These are phyloP conservation scores for Pseudocercospora fuligena DNA, from an alignment of 2,329 filamentous ascomycete genomes.

Conservation along the genomic window DNA sequence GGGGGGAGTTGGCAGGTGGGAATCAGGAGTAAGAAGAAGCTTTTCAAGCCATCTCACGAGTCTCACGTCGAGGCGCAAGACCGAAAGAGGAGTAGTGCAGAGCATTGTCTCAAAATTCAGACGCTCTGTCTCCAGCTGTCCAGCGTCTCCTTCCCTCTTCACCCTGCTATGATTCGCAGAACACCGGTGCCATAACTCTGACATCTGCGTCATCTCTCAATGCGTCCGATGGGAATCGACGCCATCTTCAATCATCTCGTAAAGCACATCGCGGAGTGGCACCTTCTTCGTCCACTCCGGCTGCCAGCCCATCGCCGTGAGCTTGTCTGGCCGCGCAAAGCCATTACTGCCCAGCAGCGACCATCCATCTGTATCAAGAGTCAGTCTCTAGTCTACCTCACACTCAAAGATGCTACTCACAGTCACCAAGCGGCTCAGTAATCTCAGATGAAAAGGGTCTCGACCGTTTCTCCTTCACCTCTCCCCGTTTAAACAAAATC, in stretches of 20 bases:
- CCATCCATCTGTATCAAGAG: not conserved
- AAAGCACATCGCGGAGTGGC: not conserved
- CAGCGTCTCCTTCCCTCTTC: not conserved
- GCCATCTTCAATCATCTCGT: not conserved
- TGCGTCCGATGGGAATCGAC: not conserved
- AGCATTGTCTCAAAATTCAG: too few species aligned
- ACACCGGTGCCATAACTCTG: too few species aligned
- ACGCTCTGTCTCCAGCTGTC: too few species aligned
- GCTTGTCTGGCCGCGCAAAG: slow-evolving; percentile 4
- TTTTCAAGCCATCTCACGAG: too few species aligned
- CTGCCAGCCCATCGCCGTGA: not conserved
- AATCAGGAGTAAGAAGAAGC: too few species aligned
- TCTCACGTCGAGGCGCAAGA: too few species aligned
- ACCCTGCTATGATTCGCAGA: too few species aligned
- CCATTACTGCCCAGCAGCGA: slow-evolving; percentile 5
- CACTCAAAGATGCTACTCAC: not conserved
- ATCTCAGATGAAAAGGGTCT: not conserved
- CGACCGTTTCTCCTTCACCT: not conserved
- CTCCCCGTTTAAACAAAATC: not conserved
- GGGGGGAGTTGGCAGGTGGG: too few species aligned
- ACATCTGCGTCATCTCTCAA: not conserved
- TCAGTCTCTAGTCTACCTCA: not conserved
- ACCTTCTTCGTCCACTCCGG: not conserved
- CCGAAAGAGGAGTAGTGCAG: too few species aligned
- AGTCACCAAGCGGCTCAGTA: slow-evolving; percentile 1